A percentile compares a stretch with the other conserved stretches of the same genome.
These are phyloP conservation scores for Isabelozyma gotoi DNA, from an alignment of 805 yeast genomes.

Conservation along the genomic window DNA sequence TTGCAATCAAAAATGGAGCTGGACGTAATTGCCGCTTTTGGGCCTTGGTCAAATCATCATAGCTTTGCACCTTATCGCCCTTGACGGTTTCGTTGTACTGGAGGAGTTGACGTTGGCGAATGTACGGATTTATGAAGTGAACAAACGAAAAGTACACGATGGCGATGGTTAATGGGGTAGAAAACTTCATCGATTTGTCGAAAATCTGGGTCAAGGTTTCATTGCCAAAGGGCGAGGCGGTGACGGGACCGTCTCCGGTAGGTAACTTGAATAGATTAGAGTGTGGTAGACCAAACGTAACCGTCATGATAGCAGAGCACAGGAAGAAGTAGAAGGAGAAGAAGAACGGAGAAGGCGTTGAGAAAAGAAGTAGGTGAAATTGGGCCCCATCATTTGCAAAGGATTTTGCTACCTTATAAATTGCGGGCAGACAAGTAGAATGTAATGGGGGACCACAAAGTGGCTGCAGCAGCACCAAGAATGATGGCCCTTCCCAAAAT, in stretches of 20 bases:
- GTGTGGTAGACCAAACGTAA: conserved; percentile 36
- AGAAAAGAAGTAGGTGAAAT: background rate
- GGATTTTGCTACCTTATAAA: background rate
- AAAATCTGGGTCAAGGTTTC: conserved; percentile 32
- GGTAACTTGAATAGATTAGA: conserved; percentile 31
- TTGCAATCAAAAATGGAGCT: conserved; percentile 53
- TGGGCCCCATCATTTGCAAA: too few relatives aligned
- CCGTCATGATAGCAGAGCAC: conserved; percentile 4
- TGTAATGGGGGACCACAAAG: background rate
- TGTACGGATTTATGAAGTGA: conserved; percentile 50
- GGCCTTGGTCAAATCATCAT: conserved; percentile 13
- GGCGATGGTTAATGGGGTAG: conserved; percentile 59
- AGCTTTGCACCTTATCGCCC: conserved; percentile 14
- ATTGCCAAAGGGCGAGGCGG: conserved; percentile 34
- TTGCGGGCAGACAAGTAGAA: background rate
- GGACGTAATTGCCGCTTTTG: conserved; percentile 43
- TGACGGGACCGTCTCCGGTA: conserved; percentile 25
- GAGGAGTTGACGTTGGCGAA: conserved; percentile 45
- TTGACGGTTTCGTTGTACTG: conserved; percentile 22
- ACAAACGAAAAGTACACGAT: conserved; percentile 57
- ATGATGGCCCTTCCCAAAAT: background rate
- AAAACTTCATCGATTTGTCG: conserved; percentile 43
- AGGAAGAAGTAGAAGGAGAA: background rate
- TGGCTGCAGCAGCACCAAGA: background rate
- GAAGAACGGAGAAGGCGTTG: background rate